phyloP scores from a whole-genome alignment of 129 eudicot species.

The Ambrosia trifida region DNA sequence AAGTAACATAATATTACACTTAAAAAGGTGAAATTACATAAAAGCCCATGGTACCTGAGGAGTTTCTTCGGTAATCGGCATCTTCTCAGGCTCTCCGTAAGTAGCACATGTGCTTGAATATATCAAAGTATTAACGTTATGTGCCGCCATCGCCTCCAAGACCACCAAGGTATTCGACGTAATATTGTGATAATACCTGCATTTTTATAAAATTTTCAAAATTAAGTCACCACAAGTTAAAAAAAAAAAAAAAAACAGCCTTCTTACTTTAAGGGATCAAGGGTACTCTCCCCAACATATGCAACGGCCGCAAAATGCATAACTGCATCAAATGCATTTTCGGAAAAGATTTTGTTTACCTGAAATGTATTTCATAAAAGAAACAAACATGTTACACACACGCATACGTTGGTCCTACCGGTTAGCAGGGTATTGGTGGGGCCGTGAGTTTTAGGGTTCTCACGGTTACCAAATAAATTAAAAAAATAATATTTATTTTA shows the following conservation, averaged over 20 bases:
- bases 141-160: slow-evolving; percentile 77
- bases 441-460: neutral
- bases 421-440: neutral
- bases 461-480: neutral
- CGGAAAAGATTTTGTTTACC: slow-evolving; percentile 73
- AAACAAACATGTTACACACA: slow-evolving; percentile 17
- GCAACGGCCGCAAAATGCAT: slow-evolving; percentile 97
- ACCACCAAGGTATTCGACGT: slow-evolving; percentile 79
- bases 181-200: slow-evolving; percentile 89
- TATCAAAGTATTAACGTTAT: slow-evolving; percentile 65
- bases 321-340: slow-evolving; percentile 90
- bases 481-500: neutral
- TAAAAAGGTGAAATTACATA: slow-evolving; percentile 2
- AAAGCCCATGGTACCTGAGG: slow-evolving; percentile 60
- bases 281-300: slow-evolving; percentile 91
- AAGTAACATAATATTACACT: neutral
- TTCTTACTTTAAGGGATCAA: slow-evolving; percentile 74
- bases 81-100: slow-evolving; percentile 86
- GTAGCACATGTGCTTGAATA: slow-evolving; percentile 95
- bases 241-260: too few species aligned
- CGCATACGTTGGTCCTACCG: neutral
- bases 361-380: slow-evolving; percentile 36
- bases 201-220: neutral
- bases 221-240: neutral
- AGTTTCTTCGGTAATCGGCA: slow-evolving; percentile 94